phyloP scores from a whole-genome alignment of 345 rosid species.

The Pugionium dolabratum region DNA sequence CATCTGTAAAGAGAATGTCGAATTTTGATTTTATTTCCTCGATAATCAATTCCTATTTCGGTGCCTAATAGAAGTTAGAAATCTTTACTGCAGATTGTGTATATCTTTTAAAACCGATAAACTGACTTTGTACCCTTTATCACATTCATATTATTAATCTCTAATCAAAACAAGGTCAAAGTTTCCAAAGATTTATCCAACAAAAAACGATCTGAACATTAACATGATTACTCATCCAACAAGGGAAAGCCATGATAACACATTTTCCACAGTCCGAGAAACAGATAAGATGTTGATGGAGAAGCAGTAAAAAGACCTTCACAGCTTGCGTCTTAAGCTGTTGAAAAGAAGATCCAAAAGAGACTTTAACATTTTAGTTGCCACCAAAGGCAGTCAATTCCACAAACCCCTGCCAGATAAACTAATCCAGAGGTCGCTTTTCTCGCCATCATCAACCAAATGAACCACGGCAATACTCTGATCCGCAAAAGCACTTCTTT shows the following conservation, averaged over 20 bases:
- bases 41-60: constrained; percentile 15
- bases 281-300: constrained; percentile 9
- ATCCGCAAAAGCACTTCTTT: constrained; percentile 71
- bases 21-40: constrained; percentile 10
- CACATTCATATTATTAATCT: background rate
- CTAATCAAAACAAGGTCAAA: background rate
- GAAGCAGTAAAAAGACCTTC: background rate
- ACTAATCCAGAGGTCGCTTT: background rate
- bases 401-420: constrained; percentile 29
- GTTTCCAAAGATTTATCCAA: constrained; percentile 1
- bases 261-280: constrained; percentile 25
- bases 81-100: too few species aligned
- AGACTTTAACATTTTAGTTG: constrained; percentile 13
- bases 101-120: too few species aligned
- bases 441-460: constrained; percentile 43
- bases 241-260: background rate
- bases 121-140: background rate
- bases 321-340: constrained; percentile 3
- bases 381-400: constrained; percentile 27
- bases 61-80: background rate
- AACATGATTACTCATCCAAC: constrained; percentile 9
- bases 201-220: constrained; percentile 22
- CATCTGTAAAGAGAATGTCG: constrained; percentile 30
- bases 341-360: background rate
- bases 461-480: constrained; percentile 60